A percentile compares a stretch with the other conserved stretches of the same genome.
These are phyloP conservation scores for Macrolepiota fuliginosa DNA, from an alignment of 768 basidiomycete species.

Conservation along the genomic window DNA sequence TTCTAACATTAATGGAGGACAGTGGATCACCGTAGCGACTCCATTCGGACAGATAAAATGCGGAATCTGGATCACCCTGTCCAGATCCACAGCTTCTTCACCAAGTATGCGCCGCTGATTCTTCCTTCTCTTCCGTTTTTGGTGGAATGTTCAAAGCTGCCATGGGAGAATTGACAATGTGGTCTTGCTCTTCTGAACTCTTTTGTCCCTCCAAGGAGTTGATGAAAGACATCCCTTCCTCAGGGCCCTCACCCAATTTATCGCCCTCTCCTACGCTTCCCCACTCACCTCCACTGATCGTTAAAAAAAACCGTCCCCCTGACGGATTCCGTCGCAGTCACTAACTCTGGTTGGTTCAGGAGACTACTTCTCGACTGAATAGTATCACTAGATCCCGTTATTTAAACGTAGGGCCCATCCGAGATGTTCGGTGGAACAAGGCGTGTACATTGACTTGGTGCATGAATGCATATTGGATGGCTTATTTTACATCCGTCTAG, in stretches of 20 bases:
- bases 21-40: conserved; percentile 16
- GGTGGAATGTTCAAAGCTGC: background rate
- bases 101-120: too few species aligned
- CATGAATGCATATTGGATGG: too few species aligned
- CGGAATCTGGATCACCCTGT: conserved; percentile 21
- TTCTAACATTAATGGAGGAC: background rate
- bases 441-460: too few species aligned
- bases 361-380: too few species aligned
- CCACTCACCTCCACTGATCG: too few species aligned
- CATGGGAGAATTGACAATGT: background rate
- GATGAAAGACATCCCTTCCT: background rate
- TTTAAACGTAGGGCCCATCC: too few species aligned
- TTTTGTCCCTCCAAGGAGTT: background rate
- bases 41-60: conserved; percentile 17
- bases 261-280: conserved; percentile 20
- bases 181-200: background rate
- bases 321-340: conserved; percentile 19
- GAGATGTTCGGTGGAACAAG: too few species aligned
- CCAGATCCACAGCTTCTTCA: conserved; percentile 25
- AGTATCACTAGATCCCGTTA: too few species aligned
- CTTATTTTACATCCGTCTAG: too few species aligned
- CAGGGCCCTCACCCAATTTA: background rate
- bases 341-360: background rate
- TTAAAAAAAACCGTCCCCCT: too few species aligned
- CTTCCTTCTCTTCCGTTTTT: too few species aligned